Conservation (phyloP, 2,329 filamentous ascomycete genomes). For the Iodosphaeria phyllophila region DNA sequence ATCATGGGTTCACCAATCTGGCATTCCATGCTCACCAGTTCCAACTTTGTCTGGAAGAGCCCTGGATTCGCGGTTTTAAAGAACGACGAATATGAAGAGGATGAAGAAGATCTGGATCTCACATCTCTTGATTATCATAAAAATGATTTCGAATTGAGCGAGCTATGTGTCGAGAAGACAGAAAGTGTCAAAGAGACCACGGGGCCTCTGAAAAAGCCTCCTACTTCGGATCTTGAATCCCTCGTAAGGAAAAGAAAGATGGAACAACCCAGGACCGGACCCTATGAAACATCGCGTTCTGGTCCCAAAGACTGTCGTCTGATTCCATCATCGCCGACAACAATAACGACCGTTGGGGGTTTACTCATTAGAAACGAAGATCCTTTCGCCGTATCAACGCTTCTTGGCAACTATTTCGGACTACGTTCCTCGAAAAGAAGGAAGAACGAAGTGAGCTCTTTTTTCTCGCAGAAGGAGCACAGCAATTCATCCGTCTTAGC, state of each 20-base stretch:
- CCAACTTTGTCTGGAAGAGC: conserved; percentile 11
- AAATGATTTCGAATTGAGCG: background rate
- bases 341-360: conserved; percentile 3
- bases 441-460: conserved; percentile 9
- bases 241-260: conserved; percentile 10
- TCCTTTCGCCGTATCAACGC: conserved; percentile 7
- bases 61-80: conserved; percentile 12
- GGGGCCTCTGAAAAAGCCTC: background rate
- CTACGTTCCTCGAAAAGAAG: conserved; percentile 10
- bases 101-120: conserved; percentile 7
- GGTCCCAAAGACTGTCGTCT: background rate
- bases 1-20: conserved; percentile 3
- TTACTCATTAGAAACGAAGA: conserved; percentile 9
- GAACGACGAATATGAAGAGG: conserved; percentile 8
- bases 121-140: conserved; percentile 1
- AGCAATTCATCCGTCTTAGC: no score
- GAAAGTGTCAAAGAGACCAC: background rate
- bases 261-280: conserved; percentile 3
- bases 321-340: conserved; percentile 1
- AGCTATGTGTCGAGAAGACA: background rate
- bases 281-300: background rate
- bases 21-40: conserved; percentile 7
- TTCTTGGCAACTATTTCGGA: conserved; percentile 11
- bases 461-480: no score
- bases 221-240: conserved; percentile 3